These are phyloP conservation scores for Rhodotorula sp. DNA, from an alignment of 1,284 basidiomycete genomes.

Conservation along the genomic window DNA sequence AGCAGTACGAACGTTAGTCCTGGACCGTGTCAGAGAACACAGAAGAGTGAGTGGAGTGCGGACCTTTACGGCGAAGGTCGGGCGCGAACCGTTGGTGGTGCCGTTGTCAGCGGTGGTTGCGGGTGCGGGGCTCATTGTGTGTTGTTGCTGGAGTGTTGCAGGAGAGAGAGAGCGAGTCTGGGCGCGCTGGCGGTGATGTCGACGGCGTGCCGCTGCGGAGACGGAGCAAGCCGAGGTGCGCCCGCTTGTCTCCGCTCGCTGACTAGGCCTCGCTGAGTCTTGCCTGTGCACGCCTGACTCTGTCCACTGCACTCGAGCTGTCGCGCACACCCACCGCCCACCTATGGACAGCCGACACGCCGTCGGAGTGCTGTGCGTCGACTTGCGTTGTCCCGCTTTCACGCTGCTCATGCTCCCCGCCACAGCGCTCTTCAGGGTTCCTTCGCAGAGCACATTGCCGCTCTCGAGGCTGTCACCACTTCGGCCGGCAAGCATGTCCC, in stretches of 20 bases:
- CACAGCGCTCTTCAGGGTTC: conserved; percentile 83
- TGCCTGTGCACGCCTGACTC: not conserved
- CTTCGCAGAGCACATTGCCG: conserved; percentile 81
- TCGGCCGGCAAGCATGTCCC: conserved; percentile 1
- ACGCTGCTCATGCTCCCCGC: not conserved
- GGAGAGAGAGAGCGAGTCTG: not conserved
- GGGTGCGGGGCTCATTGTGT: not conserved
- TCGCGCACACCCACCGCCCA: too few relatives aligned
- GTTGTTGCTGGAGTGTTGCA: not conserved
- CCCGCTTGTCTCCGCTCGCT: too few relatives aligned
- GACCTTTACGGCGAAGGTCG: conserved; percentile 44
- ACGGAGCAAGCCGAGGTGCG: not conserved
- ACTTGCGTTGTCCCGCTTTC: not conserved
- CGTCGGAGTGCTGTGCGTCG: conserved; percentile 37
- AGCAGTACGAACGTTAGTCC: not conserved
- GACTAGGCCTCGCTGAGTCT: too few relatives aligned
- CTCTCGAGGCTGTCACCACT: conserved; percentile 61
- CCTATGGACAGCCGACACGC: not conserved
- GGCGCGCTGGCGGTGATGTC: too few relatives aligned
- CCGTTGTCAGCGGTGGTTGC: conserved; percentile 6
- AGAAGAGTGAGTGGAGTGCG: not conserved
- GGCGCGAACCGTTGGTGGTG: conserved; percentile 9
- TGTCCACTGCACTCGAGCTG: too few relatives aligned
- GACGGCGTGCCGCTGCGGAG: not conserved
- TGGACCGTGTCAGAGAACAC: rapidly evolving